Evolutionary conservation across 139 green algal genomes (phyloP), one percentile per base, ranked within the genome.

Genomic region (Edaphochlamys debaryana): DNA sequence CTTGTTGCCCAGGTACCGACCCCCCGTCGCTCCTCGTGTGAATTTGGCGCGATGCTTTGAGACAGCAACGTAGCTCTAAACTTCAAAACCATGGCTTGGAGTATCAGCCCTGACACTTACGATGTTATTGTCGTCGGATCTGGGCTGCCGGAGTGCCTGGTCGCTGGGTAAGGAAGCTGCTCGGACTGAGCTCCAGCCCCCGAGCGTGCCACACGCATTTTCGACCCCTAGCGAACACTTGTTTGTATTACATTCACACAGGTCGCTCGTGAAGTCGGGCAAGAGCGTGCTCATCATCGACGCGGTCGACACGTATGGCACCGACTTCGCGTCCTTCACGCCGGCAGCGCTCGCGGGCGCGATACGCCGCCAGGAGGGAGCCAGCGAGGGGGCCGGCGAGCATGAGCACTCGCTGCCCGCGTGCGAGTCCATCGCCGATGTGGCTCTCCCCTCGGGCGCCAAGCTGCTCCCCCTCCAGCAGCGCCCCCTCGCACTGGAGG

Each of bases 231-330:
- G 37, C 36, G 9, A 5, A 8, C 9, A 8, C 27, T 17, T 15
- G 9, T 9, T 9, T 29, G 56, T 25, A 29, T 8, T 63, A 2
- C 56, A 27, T 25, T 6, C 6, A 9, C 9, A 54, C 70, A 79
- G 62, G 13, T 69, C 62, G 20, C 87, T 85, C 17, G 60, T 75
- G 38, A 90, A 96, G 90, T 5, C 88, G 13, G 95, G 95, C 1
- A 92, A 92, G 58, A 92, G 82, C 20, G 96, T 98, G 23, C 86
- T 98, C 63, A 90, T 98, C 36, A 82, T 98, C 19, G 96, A 98
- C 68, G 54, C 86, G 0, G 75, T 85, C 15, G 89, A 92, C 27
- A 79, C 87, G 30, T 98, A 98, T 79, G 96, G 96, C 19, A 86
- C 85, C 17, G 84, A 89, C 15, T 98, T 93, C 88, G 88, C 92